phyloP scores from a whole-genome alignment of 2,329 filamentous ascomycete genomes.

The Pseudogymnoascus sp. region DNA sequence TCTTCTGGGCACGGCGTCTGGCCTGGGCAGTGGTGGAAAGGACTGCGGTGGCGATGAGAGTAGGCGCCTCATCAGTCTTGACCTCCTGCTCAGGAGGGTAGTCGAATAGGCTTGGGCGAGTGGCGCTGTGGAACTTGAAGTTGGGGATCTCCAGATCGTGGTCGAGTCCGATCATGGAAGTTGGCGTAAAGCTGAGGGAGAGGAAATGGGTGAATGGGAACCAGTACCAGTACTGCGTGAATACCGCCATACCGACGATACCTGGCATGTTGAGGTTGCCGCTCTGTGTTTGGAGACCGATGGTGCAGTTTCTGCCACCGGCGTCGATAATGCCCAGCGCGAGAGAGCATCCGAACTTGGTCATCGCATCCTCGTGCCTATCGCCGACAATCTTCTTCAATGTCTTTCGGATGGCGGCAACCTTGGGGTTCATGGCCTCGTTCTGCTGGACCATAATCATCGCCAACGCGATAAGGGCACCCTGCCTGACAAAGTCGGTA shows the following conservation, averaged over 20 bases:
- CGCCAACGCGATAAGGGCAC: conserved; percentile 82
- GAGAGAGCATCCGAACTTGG: conserved; percentile 92
- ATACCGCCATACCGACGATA: conserved; percentile 95
- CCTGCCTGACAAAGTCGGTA: conserved; percentile 95
- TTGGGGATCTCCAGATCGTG: conserved; percentile 86
- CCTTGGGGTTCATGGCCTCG: conserved; percentile 97
- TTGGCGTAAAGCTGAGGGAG: conserved; percentile 92
- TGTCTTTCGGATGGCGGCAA: conserved; percentile 80
- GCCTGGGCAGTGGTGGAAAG: conserved; percentile 95
- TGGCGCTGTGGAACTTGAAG: conserved; percentile 94
- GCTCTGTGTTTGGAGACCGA: conserved; percentile 93
- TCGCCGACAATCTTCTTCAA: conserved; percentile 90
- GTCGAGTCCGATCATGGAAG: conserved; percentile 89
- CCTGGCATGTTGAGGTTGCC: conserved; percentile 98
- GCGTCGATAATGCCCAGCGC: conserved; percentile 96
- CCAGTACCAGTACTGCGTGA: conserved; percentile 99
- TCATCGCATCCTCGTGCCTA: conserved; percentile 97
- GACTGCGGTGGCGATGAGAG: conserved; percentile 90
- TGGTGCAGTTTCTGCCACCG: conserved; percentile 95
- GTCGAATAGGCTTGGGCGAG: conserved; percentile 90
- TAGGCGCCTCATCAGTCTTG: conserved; percentile 86
- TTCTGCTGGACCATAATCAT: conserved; percentile 99
- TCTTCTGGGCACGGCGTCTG: conserved; percentile 87
- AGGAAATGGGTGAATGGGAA: conserved; percentile 98
- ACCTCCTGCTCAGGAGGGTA: conserved; percentile 95